Evolutionary conservation across 139 green algal species (phyloP).

Genomic region (Gonium pectorale): DNA sequence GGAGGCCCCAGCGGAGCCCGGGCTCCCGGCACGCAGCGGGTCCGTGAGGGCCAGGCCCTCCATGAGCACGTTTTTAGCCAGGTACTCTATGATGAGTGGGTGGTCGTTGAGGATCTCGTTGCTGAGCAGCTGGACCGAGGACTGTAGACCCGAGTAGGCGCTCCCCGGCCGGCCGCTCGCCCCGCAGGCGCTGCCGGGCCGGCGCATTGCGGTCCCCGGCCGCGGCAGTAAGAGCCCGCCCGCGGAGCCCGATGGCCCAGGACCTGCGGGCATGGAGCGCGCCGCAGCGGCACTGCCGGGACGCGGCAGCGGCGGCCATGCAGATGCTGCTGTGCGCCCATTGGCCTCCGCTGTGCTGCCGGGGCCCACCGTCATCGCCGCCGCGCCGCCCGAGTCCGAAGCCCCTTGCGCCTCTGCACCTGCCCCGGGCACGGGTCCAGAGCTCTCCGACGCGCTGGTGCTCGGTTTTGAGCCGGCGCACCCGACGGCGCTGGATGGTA

Average conservation of each 20-base stretch:
- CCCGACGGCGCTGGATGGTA: no score
- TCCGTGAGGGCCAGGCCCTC: slow-evolving; percentile 37
- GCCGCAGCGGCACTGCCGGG: slow-evolving; percentile 13
- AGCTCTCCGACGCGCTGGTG: no score
- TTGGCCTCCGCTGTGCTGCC: slow-evolving; percentile 1
- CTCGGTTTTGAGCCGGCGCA: no score
- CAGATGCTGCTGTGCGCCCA: not conserved
- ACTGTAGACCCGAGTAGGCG: not conserved
- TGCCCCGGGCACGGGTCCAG: no score
- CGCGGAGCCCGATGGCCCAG: not conserved
- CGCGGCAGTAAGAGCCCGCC: not conserved
- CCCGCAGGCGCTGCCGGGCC: not conserved
- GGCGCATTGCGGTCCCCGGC: not conserved
- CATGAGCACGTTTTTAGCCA: slow-evolving; percentile 54
- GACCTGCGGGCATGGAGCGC: not conserved
- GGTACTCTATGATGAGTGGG: slow-evolving; percentile 58
- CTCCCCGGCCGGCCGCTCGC: not conserved
- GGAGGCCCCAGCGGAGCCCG: not conserved
- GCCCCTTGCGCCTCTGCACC: no score
- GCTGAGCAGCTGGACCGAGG: slow-evolving; percentile 24
- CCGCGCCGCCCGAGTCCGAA: no score
- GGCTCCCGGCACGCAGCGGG: not conserved
- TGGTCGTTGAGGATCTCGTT: slow-evolving; percentile 57
- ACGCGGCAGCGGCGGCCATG: slow-evolving; percentile 4
- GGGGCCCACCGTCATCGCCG: no score